Conservation (phyloP, 441 rosid genomes). For the Syzygium syzygioides region DNA sequence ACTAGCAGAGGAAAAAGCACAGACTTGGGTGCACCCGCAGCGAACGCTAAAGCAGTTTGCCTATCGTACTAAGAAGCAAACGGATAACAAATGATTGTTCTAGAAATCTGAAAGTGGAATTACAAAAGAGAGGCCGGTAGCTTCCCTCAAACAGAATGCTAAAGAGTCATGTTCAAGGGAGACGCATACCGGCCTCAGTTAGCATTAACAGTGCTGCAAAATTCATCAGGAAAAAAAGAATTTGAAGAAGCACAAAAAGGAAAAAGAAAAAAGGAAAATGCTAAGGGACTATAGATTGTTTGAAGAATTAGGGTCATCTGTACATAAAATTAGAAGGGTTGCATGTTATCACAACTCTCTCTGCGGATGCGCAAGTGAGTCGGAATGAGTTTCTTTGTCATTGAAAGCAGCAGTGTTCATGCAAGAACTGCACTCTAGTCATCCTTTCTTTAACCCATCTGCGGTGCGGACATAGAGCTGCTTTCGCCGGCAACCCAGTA, state of each 20-base stretch:
- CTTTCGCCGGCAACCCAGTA: slow-evolving; percentile 29
- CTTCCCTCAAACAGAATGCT: neutral
- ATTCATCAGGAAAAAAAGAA: neutral
- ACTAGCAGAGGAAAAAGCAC: neutral
- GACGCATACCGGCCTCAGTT: neutral
- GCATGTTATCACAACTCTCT: neutral
- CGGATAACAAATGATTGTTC: neutral
- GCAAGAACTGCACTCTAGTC: neutral
- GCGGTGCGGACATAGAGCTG: slow-evolving; percentile 4
- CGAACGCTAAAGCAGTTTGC: neutral
- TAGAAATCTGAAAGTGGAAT: neutral
- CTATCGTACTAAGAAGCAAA: neutral
- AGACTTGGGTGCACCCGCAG: neutral
- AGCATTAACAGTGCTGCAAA: neutral
- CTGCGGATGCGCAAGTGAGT: neutral
- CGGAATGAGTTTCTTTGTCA: neutral
- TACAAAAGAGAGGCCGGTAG: neutral
- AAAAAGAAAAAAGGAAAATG: neutral
- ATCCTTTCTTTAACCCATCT: slow-evolving; percentile 1
- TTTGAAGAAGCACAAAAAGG: neutral
- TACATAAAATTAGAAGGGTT: neutral
- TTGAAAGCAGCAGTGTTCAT: neutral
- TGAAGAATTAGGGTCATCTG: neutral
- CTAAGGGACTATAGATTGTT: neutral
- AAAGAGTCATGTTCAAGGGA: neutral